Base-by-base conservation (phyloP, 2,329 filamentous ascomycete species). In the Epichloe uncinata region DNA sequence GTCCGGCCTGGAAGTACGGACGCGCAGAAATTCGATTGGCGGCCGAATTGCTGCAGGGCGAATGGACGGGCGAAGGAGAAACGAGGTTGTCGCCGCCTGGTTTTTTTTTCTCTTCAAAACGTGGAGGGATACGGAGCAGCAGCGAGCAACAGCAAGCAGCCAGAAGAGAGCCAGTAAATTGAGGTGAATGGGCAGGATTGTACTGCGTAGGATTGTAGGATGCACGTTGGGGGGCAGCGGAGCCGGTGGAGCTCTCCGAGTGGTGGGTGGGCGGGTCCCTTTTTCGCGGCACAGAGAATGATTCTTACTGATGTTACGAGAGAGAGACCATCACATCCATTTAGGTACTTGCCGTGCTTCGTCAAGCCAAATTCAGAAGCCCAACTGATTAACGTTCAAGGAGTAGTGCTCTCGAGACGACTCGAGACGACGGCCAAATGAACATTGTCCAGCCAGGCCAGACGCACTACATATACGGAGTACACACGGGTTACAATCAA, bases 181-280 rank as follows among this genome's bases (percentile, higher is more conserved):
- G 40, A 48, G 44, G 38, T 38, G 52, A 42, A 50, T 43, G 34
- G 41, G 52, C 2, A 18, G 47, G 22, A 42, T 42, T n/a, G n/a
- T n/a, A 42, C 47, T 43, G 34, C 36, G 43, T 38, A 45, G n/a
- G n/a, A n/a, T n/a, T n/a, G n/a, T 18, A 18, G 47, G 22, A 42
- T 42, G 16, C 38, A 22, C 12, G 40, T 33, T n/a, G 30, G 26
- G 33, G 22, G 18, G 41, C 45, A 51, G 36, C 47, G 51, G 47
- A 43, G 45, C 45, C 41, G 43, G 49, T 42, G 51, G 53, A 53
- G 49, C 53, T 51, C 44, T 42, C 37, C 47, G 49, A 55, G 49
- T 53, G 53, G 37, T 15, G 20, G 11, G 18, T 11, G 26, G 20
- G 15, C 6, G 20, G 22, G 34, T 36, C 26, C 42, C 36, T 45